These are phyloP conservation scores for Gigaspora rosea DNA, from an alignment of 192 early-diverging fungal genomes.

Conservation along the genomic window DNA sequence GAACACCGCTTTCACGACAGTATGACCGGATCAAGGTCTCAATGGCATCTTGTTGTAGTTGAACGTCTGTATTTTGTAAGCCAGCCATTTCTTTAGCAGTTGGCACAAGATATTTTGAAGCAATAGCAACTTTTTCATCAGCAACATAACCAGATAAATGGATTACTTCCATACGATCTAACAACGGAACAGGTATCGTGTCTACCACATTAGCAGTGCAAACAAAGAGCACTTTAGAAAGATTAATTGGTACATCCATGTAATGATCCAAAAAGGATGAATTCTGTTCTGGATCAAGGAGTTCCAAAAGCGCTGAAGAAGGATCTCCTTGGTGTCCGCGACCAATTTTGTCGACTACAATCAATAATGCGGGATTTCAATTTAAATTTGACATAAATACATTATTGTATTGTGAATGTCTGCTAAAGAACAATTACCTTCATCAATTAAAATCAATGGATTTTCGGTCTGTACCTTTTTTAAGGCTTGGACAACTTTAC, in stretches of 20 bases:
- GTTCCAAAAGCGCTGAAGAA: slow-evolving; percentile 92
- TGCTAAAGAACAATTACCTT: slow-evolving; percentile 46
- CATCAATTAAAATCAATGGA: slow-evolving; percentile 96
- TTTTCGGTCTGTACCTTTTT: slow-evolving; percentile 99
- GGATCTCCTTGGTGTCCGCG: slow-evolving; percentile 98
- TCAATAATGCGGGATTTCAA: too few species aligned
- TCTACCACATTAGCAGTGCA: slow-evolving; percentile 98
- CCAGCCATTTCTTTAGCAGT: slow-evolving; percentile 81
- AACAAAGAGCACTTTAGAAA: slow-evolving; percentile 98
- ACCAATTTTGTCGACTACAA: slow-evolving; percentile 91
- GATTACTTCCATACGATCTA: slow-evolving; percentile 99
- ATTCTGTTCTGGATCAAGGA: slow-evolving; percentile 98
- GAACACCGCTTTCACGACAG: slow-evolving; percentile 96
- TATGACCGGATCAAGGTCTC: slow-evolving; percentile 86
- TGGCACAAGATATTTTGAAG: slow-evolving; percentile 88
- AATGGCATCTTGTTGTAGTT: slow-evolving; percentile 74
- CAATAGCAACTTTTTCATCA: slow-evolving; percentile 93
- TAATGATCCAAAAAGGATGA: slow-evolving; percentile 98
- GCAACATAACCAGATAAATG: slow-evolving; percentile 88
- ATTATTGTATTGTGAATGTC: too few species aligned
- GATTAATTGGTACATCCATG: slow-evolving; percentile 98
- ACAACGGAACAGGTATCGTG: slow-evolving; percentile 95
- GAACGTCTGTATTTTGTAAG: slow-evolving; percentile 70
- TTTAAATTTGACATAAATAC: too few species aligned
- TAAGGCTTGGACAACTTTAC: slow-evolving; percentile 97